phyloP scores from a whole-genome alignment of 179 eudicot species.

The Camellia oleifera region DNA sequence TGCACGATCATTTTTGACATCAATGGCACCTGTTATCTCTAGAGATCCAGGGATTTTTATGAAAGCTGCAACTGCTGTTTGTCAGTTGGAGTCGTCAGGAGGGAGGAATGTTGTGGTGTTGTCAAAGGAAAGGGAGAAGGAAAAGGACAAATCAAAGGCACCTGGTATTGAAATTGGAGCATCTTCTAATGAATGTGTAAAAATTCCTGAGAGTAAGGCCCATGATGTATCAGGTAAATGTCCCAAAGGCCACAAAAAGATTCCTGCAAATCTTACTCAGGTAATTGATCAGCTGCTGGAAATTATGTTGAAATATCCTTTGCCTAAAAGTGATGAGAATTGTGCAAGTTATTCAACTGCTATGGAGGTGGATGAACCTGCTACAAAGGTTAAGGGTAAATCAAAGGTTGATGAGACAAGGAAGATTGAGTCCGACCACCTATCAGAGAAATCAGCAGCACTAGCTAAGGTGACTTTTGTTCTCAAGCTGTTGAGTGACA shows the following conservation, averaged over 20 bases:
- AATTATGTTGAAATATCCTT: conserved; percentile 69
- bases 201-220: conserved; percentile 55
- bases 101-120: conserved; percentile 75
- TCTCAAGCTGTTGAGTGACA: conserved; percentile 86
- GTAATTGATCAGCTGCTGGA: conserved; percentile 95
- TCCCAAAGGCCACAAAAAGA: conserved; percentile 78
- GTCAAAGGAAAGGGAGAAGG: conserved; percentile 85
- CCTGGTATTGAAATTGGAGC: conserved; percentile 62
- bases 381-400: conserved; percentile 75
- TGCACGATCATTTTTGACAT: conserved; percentile 78
- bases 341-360: conserved; percentile 36
- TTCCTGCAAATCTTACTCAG: conserved; percentile 81
- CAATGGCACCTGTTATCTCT: conserved; percentile 92
- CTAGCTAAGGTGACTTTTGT: conserved; percentile 92
- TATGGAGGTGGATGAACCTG: conserved; percentile 86
- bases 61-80: conserved; percentile 83
- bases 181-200: conserved; percentile 51
- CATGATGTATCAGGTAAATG: conserved; percentile 72
- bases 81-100: conserved; percentile 87
- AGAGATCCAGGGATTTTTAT: conserved; percentile 85
- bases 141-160: conserved; percentile 62
- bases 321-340: conserved; percentile 45
- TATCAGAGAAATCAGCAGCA: conserved; percentile 71
- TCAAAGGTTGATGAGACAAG: conserved; percentile 79
- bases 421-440: conserved; percentile 47